These are phyloP conservation scores for Annona cherimola DNA, from an alignment of 164 flowering plant genomes.

Conservation along the genomic window DNA sequence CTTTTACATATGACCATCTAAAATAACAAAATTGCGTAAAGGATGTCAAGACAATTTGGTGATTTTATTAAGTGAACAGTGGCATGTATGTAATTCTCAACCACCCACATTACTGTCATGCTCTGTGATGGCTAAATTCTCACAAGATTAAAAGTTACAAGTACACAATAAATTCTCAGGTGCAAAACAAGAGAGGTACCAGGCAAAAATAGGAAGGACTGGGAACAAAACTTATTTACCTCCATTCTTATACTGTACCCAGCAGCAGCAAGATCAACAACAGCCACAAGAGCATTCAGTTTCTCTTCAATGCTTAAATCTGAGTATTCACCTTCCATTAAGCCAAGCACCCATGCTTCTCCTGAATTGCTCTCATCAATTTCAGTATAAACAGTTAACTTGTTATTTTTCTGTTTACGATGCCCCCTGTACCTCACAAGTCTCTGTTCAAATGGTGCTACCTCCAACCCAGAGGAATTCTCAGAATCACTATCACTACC, in stretches of 20 bases:
- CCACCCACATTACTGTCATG: no score
- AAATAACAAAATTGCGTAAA: no score
- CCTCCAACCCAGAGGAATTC: slow-evolving; percentile 45
- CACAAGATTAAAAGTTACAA: not conserved
- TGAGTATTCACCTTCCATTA: slow-evolving; percentile 91
- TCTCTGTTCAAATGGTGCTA: slow-evolving; percentile 21
- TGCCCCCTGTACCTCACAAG: slow-evolving; percentile 13
- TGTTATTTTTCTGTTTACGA: slow-evolving; percentile 23
- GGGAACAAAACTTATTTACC: slow-evolving; percentile 37
- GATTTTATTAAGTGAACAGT: no score
- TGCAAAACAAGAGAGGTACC: not conserved
- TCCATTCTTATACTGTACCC: slow-evolving; percentile 56
- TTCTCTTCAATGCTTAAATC: slow-evolving; percentile 87
- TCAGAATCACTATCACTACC: slow-evolving; percentile 32
- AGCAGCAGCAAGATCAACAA: slow-evolving; percentile 71
- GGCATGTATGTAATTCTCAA: no score
- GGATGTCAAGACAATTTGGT: no score
- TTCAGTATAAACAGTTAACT: slow-evolving; percentile 39
- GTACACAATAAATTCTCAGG: not conserved
- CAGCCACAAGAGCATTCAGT: slow-evolving; percentile 61
- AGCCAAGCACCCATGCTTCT: slow-evolving; percentile 82
- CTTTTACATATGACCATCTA: no score
- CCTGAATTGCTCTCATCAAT: slow-evolving; percentile 92
- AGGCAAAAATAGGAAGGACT: not conserved
- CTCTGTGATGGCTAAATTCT: no score